These are phyloP conservation scores for Fusarium keratoplasticum DNA, from an alignment of 2,329 filamentous ascomycete genomes.

Conservation along the genomic window DNA sequence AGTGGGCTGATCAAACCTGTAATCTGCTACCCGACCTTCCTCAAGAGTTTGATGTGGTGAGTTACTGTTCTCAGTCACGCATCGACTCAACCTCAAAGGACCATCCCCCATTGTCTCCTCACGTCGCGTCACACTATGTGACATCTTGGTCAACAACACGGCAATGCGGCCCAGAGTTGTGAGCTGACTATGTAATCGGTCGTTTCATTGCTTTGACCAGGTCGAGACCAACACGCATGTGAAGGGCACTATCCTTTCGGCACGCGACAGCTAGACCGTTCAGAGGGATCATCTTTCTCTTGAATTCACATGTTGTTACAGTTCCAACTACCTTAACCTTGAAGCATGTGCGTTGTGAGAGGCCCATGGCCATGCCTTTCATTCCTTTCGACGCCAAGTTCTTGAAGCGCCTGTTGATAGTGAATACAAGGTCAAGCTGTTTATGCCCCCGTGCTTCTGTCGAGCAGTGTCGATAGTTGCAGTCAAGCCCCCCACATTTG, in stretches of 20 bases:
- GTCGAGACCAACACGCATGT: constrained; percentile 55
- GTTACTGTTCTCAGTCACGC: too few relatives aligned
- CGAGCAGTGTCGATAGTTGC: background rate
- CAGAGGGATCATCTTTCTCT: background rate
- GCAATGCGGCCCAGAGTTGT: constrained; percentile 43
- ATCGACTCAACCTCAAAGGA: constrained; percentile 27
- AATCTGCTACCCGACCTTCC: constrained; percentile 60
- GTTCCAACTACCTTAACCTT: background rate
- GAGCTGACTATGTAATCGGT: background rate
- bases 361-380: background rate
- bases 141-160: constrained; percentile 67
- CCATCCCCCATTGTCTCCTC: constrained; percentile 65
- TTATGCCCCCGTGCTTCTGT: background rate
- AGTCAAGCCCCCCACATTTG: constrained; percentile 61
- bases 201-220: background rate
- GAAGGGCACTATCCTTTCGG: constrained; percentile 64
- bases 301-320: background rate
- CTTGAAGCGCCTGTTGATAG: background rate
- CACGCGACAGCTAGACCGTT: constrained; percentile 58
- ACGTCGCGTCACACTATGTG: constrained; percentile 57
- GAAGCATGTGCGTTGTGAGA: background rate
- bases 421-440: background rate
- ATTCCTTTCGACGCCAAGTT: background rate
- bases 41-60: constrained; percentile 70
- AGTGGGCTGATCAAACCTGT: constrained; percentile 59